A percentile compares a stretch with the other conserved stretches of the same genome.
phyloP scores from a whole-genome alignment of 768 basidiomycete species.

The Gloeostereum incarnatum region DNA sequence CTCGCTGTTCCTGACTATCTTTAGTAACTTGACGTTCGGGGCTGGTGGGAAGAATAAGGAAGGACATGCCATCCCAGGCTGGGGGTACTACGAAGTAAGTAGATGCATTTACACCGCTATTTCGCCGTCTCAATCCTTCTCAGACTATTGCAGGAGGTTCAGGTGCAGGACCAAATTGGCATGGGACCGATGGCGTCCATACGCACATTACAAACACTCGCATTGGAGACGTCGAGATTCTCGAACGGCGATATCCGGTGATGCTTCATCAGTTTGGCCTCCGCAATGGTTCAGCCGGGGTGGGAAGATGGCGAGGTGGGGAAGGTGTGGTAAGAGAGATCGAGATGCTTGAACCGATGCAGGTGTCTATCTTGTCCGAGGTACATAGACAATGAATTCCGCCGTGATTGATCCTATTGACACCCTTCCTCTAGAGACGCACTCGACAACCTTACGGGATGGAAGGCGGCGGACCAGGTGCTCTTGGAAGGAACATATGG shows the following conservation, averaged over 20 bases:
- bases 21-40: conserved; percentile 83
- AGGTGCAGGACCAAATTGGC: conserved; percentile 84
- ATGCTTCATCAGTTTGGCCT: conserved; percentile 78
- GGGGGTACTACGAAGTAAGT: conserved; percentile 82
- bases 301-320: conserved; percentile 69
- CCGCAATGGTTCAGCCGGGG: conserved; percentile 59
- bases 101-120: conserved; percentile 5
- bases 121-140: conserved; percentile 4
- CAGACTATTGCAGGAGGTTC: conserved; percentile 93
- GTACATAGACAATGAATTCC: conserved; percentile 24
- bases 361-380: conserved; percentile 86
- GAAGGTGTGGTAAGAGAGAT: conserved; percentile 81
- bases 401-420: not conserved
- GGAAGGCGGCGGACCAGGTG: conserved; percentile 68
- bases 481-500: conserved; percentile 82
- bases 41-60: conserved; percentile 80
- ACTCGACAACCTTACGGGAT: conserved; percentile 83
- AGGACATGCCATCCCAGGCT: conserved; percentile 67
- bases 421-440: conserved; percentile 43
- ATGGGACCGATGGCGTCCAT: conserved; percentile 90
- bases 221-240: conserved; percentile 88
- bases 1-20: conserved; percentile 3
- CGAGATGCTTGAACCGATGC: conserved; percentile 72
- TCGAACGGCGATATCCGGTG: conserved; percentile 92
- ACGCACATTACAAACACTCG: conserved; percentile 92